These are phyloP conservation scores for Eutrema heterophyllum DNA, from an alignment of 345 rosid species.

Conservation along the genomic window DNA sequence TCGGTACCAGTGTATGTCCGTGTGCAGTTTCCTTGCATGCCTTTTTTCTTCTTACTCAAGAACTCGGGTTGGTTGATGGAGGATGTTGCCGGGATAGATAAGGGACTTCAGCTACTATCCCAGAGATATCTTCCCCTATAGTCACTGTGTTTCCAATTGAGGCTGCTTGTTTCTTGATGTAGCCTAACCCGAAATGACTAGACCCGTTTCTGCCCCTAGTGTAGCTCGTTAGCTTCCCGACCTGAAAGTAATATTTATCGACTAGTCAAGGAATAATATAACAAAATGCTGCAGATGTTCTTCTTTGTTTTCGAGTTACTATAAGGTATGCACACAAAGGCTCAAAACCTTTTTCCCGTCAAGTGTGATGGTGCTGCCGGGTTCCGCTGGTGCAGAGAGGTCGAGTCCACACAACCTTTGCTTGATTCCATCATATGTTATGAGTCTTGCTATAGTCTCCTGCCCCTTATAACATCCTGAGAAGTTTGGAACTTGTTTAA, in stretches of 20 bases:
- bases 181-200: constrained; percentile 62
- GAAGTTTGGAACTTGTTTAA: not conserved
- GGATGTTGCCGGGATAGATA: constrained; percentile 51
- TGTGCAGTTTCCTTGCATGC: constrained; percentile 6
- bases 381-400: constrained; percentile 68
- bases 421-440: constrained; percentile 83
- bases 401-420: constrained; percentile 74
- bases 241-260: constrained; percentile 31
- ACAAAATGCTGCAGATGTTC: not conserved
- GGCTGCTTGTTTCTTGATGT: constrained; percentile 55
- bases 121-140: constrained; percentile 53
- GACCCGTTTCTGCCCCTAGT: constrained; percentile 41
- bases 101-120: constrained; percentile 53
- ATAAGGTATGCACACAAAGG: constrained; percentile 2
- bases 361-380: constrained; percentile 58
- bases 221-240: constrained; percentile 77
- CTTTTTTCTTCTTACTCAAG: constrained; percentile 24
- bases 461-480: constrained; percentile 94
- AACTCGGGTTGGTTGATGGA: constrained; percentile 35
- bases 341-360: constrained; percentile 62
- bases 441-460: constrained; percentile 80
- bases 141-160: constrained; percentile 44
- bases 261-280: not conserved
- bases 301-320: not conserved
- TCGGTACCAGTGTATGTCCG: not conserved